These are phyloP conservation scores for Calendula officinalis DNA, from an alignment of 129 eudicot species.

Conservation along the genomic window DNA sequence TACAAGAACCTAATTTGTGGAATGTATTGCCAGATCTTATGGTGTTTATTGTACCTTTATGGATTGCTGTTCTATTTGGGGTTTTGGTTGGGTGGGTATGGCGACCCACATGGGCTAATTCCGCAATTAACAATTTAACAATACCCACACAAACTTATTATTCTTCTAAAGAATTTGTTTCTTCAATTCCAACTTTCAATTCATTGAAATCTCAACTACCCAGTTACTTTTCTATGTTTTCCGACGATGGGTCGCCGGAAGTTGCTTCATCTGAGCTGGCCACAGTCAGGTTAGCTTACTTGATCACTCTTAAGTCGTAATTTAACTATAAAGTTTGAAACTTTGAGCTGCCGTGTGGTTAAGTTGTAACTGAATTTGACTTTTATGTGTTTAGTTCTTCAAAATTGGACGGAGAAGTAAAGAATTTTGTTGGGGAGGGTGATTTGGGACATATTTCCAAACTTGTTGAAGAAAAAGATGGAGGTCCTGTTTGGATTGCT, in stretches of 20 bases:
- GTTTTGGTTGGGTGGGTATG: constrained; percentile 88
- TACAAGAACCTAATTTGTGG: constrained; percentile 45
- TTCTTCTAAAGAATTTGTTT: constrained; percentile 24
- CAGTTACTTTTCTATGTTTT: constrained; percentile 36
- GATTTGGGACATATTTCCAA: constrained; percentile 47
- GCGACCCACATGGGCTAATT: constrained; percentile 67
- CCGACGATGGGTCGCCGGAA: constrained; percentile 26
- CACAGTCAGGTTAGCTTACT: constrained; percentile 39
- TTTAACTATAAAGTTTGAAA: too few relatives aligned
- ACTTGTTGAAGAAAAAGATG: constrained; percentile 59
- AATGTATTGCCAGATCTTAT: constrained; percentile 50
- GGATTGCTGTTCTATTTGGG: constrained; percentile 73
- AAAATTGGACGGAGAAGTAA: too few relatives aligned
- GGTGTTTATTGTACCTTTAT: constrained; percentile 53
- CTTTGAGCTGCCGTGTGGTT: too few relatives aligned
- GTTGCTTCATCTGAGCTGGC: constrained; percentile 31
- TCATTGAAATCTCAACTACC: constrained; percentile 54
- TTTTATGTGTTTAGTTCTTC: too few relatives aligned
- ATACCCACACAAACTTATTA: constrained; percentile 14
- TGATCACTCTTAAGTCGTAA: neutral
- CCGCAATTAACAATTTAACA: constrained; percentile 12
- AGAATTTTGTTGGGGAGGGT: constrained; percentile 10
- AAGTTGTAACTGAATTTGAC: too few relatives aligned
- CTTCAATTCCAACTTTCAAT: constrained; percentile 40
- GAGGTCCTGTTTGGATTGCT: constrained; percentile 64